These are phyloP conservation scores for Fusarium sp. DNA, from an alignment of 2,329 filamentous ascomycete species.

Conservation along the genomic window DNA sequence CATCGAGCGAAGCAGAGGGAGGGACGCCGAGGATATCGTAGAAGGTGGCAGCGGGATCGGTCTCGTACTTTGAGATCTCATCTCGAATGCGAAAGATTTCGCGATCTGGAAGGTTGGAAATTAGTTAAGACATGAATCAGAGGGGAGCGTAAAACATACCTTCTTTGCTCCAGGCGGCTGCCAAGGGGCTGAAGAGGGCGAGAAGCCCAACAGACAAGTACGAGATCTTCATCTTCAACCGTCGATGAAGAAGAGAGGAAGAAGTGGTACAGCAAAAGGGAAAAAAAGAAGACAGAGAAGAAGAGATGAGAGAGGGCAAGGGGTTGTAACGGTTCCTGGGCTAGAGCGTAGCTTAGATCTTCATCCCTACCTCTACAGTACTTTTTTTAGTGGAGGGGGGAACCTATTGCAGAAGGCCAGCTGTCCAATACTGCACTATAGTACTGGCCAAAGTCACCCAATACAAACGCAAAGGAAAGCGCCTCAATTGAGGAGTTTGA, in stretches of 20 bases:
- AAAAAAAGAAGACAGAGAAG: background rate
- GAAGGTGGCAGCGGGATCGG: slow-evolving; percentile 82
- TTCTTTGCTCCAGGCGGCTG: slow-evolving; percentile 87
- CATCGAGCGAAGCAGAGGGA: slow-evolving; percentile 80
- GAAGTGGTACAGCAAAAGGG: slow-evolving; percentile 1
- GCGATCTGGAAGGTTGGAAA: slow-evolving; percentile 72
- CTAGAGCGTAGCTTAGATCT: slow-evolving; percentile 28
- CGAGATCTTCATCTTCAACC: slow-evolving; percentile 75
- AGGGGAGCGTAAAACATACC: slow-evolving; percentile 61
- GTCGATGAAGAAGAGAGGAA: slow-evolving; percentile 10
- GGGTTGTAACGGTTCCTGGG: slow-evolving; percentile 28
- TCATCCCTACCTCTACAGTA: slow-evolving; percentile 16
- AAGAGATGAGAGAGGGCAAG: slow-evolving; percentile 11
- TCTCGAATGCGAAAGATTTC: slow-evolving; percentile 97
- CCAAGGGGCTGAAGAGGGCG: slow-evolving; percentile 73
- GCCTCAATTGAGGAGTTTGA: slow-evolving; percentile 9
- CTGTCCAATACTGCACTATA: slow-evolving; percentile 32
- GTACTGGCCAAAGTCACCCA: slow-evolving; percentile 5
- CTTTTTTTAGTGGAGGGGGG: slow-evolving; percentile 31
- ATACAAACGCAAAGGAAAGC: slow-evolving; percentile 29
- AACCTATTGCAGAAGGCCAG: slow-evolving; percentile 38
- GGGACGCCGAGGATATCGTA: slow-evolving; percentile 91
- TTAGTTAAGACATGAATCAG: slow-evolving; percentile 20
- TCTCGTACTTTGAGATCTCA: slow-evolving; percentile 84
- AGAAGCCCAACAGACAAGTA: slow-evolving; percentile 76